phyloP scores from a whole-genome alignment of 1,284 basidiomycete species.

The Stereum hirsutum region DNA sequence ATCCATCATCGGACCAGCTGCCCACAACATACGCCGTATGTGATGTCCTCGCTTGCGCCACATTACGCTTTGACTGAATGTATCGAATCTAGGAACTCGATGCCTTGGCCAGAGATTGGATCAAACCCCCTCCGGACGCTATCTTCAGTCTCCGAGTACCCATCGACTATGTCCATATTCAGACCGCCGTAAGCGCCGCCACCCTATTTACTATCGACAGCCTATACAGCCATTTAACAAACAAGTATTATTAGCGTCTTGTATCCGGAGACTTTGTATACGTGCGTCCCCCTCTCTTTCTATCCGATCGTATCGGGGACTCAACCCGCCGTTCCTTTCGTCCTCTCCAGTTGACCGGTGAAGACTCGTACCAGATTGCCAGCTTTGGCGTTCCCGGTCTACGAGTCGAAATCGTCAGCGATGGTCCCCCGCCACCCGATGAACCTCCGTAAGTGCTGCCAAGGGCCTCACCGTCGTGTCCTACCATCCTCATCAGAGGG shows the following conservation, averaged over 20 bases:
- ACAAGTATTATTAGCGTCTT: slow-evolving; percentile 60
- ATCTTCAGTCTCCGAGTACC: slow-evolving; percentile 66
- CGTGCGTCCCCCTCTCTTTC: slow-evolving; percentile 30
- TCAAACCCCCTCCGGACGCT: slow-evolving; percentile 70
- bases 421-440: slow-evolving; percentile 67
- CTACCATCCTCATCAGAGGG: background rate
- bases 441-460: slow-evolving; percentile 60
- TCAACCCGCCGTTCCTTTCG: slow-evolving; percentile 9
- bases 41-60: slow-evolving; percentile 3
- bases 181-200: slow-evolving; percentile 55
- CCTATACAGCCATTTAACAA: slow-evolving; percentile 6
- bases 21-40: slow-evolving; percentile 50
- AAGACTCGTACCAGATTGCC: slow-evolving; percentile 79
- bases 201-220: slow-evolving; percentile 10
- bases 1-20: slow-evolving; percentile 36
- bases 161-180: slow-evolving; percentile 73
- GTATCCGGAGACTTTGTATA: slow-evolving; percentile 73
- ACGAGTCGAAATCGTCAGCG: slow-evolving; percentile 73
- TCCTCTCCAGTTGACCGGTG: slow-evolving; percentile 51
- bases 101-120: slow-evolving; percentile 70
- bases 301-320: too few relatives aligned
- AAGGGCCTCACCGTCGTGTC: background rate
- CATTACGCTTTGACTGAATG: too few relatives aligned
- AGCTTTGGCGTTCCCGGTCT: slow-evolving; percentile 68
- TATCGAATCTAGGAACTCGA: slow-evolving; percentile 66